Evolutionary conservation across 208 protist species (phyloP).

Genomic region (Sergeia podlipaevii): DNA sequence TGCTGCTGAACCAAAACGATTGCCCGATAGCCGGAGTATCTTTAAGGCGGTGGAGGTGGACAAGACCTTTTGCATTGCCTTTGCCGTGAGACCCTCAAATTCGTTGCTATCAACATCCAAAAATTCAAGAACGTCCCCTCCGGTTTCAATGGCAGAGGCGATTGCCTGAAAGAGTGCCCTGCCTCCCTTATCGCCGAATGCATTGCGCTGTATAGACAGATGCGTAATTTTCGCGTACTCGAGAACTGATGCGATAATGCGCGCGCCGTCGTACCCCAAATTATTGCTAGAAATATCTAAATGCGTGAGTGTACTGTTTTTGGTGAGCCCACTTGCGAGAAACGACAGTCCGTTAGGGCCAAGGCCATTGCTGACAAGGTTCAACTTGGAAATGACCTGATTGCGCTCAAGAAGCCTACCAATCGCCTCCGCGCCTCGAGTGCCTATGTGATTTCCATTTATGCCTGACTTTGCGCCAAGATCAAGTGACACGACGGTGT

Average conservation of each 20-base stretch:
- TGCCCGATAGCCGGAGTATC: constrained; percentile 48
- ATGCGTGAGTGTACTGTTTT: constrained; percentile 75
- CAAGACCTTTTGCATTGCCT: constrained; percentile 49
- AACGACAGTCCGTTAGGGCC: constrained; percentile 59
- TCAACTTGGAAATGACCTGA: constrained; percentile 77
- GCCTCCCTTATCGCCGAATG: constrained; percentile 67
- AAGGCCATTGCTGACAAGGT: constrained; percentile 89
- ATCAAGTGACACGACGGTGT: constrained; percentile 90
- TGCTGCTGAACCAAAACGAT: constrained; percentile 37
- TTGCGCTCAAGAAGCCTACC: constrained; percentile 75
- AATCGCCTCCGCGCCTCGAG: constrained; percentile 71
- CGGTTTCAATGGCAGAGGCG: constrained; percentile 42
- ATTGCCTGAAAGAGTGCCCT: constrained; percentile 57
- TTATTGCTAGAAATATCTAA: constrained; percentile 87
- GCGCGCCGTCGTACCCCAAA: constrained; percentile 67
- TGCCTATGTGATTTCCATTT: constrained; percentile 91
- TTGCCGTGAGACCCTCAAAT: constrained; percentile 40
- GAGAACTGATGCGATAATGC: constrained; percentile 53
- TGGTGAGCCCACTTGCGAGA: constrained; percentile 52
- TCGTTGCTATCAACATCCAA: constrained; percentile 75
- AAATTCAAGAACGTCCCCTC: constrained; percentile 52
- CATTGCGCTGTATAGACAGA: constrained; percentile 72
- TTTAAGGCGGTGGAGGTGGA: constrained; percentile 34
- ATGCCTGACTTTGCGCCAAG: constrained; percentile 80
- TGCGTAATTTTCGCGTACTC: constrained; percentile 46